Evolutionary conservation across 345 rosid species (phyloP).

Genomic region (Mercurialis annua): DNA sequence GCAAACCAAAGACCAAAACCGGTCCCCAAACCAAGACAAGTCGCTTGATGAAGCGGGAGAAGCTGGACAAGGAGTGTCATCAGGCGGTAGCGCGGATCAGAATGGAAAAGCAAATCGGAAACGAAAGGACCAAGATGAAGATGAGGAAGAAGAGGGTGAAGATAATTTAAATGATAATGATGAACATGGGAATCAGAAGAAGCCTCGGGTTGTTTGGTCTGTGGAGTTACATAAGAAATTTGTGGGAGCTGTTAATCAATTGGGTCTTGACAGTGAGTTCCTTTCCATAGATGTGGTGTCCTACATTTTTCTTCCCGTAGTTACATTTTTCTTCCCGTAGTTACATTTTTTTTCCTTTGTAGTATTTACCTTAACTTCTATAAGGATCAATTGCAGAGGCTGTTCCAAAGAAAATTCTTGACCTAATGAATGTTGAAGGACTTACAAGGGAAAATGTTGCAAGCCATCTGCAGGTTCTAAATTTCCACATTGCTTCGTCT

Average conservation of each 20-base stretch:
- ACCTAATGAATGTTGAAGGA: constrained; percentile 82
- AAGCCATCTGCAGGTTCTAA: constrained; percentile 82
- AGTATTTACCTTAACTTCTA: constrained; percentile 9
- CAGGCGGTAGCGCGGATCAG: constrained; percentile 35
- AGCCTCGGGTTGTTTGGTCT: constrained; percentile 95
- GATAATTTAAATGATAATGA: constrained; percentile 61
- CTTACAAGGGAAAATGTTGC: constrained; percentile 98
- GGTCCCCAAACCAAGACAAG: constrained; percentile 35
- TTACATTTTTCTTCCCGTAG: background rate
- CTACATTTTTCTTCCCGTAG: background rate
- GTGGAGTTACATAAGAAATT: constrained; percentile 78
- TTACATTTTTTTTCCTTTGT: background rate
- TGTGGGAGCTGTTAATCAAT: constrained; percentile 76
- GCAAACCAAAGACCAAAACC: constrained; percentile 40
- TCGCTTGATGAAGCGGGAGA: constrained; percentile 34
- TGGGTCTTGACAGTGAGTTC: constrained; percentile 83
- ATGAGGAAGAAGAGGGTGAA: constrained; percentile 62
- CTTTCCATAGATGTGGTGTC: background rate
- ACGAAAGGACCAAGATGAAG: constrained; percentile 75
- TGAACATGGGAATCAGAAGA: constrained; percentile 60
- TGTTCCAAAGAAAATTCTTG: constrained; percentile 92
- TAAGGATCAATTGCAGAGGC: constrained; percentile 55
- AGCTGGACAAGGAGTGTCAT: constrained; percentile 29
- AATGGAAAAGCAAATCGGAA: constrained; percentile 44
- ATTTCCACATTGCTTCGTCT: constrained; percentile 17